A percentile compares a stretch with the other conserved stretches of the same genome.
phyloP scores from a whole-genome alignment of 1,139 yeast genomes.

The Debaryomyces udenii region DNA sequence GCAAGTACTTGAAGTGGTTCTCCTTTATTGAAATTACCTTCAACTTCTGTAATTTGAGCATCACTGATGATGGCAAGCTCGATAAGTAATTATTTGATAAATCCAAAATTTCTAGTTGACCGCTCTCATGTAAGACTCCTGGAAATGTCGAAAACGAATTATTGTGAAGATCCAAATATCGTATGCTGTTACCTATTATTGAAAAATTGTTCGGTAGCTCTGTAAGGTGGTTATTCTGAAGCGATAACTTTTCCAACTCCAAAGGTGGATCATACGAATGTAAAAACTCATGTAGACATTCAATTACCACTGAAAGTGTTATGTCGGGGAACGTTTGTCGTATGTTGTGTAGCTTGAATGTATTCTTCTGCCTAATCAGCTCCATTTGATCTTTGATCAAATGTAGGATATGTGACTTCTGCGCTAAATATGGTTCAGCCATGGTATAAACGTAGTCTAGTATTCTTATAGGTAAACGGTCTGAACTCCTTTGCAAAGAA shows the following conservation, averaged over 20 bases:
- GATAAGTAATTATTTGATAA: conserved; percentile 59
- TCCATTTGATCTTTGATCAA: conserved; percentile 32
- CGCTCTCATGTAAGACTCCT: conserved; percentile 39
- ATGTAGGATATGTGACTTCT: conserved; percentile 17
- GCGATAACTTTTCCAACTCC: conserved; percentile 54
- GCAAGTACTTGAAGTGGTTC: conserved; percentile 60
- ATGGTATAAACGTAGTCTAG: conserved; percentile 9
- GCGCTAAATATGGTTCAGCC: conserved; percentile 18
- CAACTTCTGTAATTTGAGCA: conserved; percentile 45
- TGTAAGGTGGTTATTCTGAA: conserved; percentile 53
- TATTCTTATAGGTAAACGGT: not conserved
- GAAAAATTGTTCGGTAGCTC: conserved; percentile 53
- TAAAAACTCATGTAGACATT: conserved; percentile 29
- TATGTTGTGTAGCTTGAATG: conserved; percentile 26
- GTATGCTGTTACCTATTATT: conserved; percentile 45
- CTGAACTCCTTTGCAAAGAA: too few species aligned
- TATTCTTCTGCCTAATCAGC: conserved; percentile 22
- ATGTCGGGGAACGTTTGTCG: conserved; percentile 7
- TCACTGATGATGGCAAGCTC: conserved; percentile 42
- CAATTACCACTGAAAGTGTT: conserved; percentile 27
- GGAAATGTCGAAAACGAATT: conserved; percentile 63
- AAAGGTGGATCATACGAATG: conserved; percentile 34
- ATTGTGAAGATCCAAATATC: conserved; percentile 68
- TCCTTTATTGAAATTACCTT: conserved; percentile 65
- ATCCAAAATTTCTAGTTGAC: conserved; percentile 65